Evolutionary conservation across 176 grass and related monocot species (phyloP), one percentile per base, ranked within the genome.

Genomic region (Lolium perenne): DNA sequence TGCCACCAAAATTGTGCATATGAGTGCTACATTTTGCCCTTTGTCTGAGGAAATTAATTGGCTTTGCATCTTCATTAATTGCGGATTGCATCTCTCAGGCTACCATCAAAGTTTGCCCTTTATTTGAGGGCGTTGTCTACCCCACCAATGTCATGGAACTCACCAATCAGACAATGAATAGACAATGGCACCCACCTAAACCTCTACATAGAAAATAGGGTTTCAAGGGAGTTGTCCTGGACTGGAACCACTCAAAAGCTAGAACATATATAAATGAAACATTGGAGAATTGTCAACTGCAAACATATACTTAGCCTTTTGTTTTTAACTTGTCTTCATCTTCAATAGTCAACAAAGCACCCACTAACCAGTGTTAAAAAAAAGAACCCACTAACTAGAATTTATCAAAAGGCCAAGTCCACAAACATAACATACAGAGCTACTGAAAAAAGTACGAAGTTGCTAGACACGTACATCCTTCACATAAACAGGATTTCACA

Each of bases 111-210:
- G 35, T 38, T 87, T 70, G 35, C 35, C 71, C 22, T 51, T 74
- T 29, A 29, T 51, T 50, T 50, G 2, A 47, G 88, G 83, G 54
- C 71, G 86, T 55, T 64, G 32, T 78, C 22, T 71, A 12, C 16
- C 49, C 83, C 71, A 82, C 71, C 26, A 51, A 26, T n/a, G 15
- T 18, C 5, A 55, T 47, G 38, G 49, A 73, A 86, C 12, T 59
- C 47, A 65, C 21, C n/a, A 76, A 8, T n/a, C 3, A 38, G 43
- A 13, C 23, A n/a, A 32, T 38, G 55, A n/a, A 47, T 56, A 17
- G 17, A 68, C 16, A 17, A 48, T 38, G 62, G 16, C 22, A 72
- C 62, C 29, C 29, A 70, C 38, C 54, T 22, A 70, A 76, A 77
- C 9, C 4, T 22, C 53, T 81, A 62, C n/a, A 79, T 65, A 32